A percentile compares a stretch with the other conserved stretches of the same genome.
Evolutionary conservation across 169 alveolate species (phyloP).

Genomic region (Cryptosporidium andersoni): DNA sequence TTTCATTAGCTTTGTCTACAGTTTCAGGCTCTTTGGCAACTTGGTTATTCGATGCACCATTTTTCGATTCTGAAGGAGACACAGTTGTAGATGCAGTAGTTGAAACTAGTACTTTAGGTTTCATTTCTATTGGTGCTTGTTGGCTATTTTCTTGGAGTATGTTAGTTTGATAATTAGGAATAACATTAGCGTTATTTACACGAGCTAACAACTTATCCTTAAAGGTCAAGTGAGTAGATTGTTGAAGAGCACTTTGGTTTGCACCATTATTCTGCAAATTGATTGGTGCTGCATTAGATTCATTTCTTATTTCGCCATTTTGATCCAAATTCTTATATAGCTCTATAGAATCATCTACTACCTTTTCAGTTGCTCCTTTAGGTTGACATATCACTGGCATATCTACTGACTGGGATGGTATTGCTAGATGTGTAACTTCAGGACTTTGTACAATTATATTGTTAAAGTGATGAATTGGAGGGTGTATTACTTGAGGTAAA

Average conservation of each 20-base stretch:
- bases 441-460: too few species aligned
- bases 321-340: too few species aligned
- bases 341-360: too few species aligned
- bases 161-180: neutral
- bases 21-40: conserved; percentile 7
- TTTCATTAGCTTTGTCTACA: neutral
- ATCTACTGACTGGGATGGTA: too few species aligned
- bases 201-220: conserved; percentile 67
- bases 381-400: too few species aligned
- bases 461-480: too few species aligned
- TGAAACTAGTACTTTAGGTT: neutral
- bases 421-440: too few species aligned
- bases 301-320: neutral
- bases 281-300: neutral
- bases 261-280: neutral
- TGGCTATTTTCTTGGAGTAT: neutral
- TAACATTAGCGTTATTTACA: conserved; percentile 9
- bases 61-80: neutral
- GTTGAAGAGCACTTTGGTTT: conserved; percentile 3
- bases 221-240: conserved; percentile 43
- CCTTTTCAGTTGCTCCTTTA: too few species aligned
- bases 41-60: neutral
- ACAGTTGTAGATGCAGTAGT: too few species aligned
- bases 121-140: neutral
- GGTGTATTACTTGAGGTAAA: too few species aligned